phyloP scores from a whole-genome alignment of 2,329 filamentous ascomycete genomes.

The Fusarium sororula region DNA sequence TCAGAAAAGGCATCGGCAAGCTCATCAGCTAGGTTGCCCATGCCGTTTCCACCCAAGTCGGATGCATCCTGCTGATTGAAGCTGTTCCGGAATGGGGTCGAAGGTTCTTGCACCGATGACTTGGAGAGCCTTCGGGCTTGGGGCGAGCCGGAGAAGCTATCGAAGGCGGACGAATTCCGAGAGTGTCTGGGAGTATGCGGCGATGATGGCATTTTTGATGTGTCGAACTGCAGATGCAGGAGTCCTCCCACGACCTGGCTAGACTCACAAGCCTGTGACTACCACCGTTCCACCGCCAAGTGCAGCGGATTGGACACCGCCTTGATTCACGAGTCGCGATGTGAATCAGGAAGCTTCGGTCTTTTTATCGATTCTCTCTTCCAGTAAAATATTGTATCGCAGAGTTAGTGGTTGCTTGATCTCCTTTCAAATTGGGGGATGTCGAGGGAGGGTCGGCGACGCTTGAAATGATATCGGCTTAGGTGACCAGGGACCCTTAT shows the following conservation, averaged over 20 bases:
- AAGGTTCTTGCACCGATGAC: slow-evolving; percentile 60
- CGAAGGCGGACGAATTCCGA: slow-evolving; percentile 64
- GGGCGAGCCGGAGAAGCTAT: slow-evolving; percentile 58
- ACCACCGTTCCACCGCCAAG: slow-evolving; percentile 25
- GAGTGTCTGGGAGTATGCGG: slow-evolving; percentile 68
- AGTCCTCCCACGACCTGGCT: slow-evolving; percentile 16
- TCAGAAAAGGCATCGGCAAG: slow-evolving; percentile 77
- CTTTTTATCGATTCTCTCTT: not conserved
- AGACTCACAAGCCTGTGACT: slow-evolving; percentile 23
- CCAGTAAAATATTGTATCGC: slow-evolving; percentile 4
- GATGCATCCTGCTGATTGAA: slow-evolving; percentile 59
- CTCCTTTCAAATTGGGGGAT: slow-evolving; percentile 31
- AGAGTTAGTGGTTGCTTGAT: slow-evolving; percentile 17
- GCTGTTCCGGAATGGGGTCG: slow-evolving; percentile 59
- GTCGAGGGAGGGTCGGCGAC: slow-evolving; percentile 34
- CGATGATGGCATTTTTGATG: slow-evolving; percentile 49
- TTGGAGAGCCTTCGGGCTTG: slow-evolving; percentile 59
- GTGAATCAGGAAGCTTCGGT: not conserved
- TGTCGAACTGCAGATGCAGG: slow-evolving; percentile 9
- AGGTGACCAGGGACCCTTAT: slow-evolving; percentile 37
- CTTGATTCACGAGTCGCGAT: not conserved
- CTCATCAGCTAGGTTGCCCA: slow-evolving; percentile 84
- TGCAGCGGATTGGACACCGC: slow-evolving; percentile 8
- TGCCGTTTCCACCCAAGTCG: slow-evolving; percentile 64
- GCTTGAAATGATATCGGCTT: slow-evolving; percentile 38